phyloP scores from a whole-genome alignment of 1,139 yeast species.

The Taphrina wiesneri region DNA sequence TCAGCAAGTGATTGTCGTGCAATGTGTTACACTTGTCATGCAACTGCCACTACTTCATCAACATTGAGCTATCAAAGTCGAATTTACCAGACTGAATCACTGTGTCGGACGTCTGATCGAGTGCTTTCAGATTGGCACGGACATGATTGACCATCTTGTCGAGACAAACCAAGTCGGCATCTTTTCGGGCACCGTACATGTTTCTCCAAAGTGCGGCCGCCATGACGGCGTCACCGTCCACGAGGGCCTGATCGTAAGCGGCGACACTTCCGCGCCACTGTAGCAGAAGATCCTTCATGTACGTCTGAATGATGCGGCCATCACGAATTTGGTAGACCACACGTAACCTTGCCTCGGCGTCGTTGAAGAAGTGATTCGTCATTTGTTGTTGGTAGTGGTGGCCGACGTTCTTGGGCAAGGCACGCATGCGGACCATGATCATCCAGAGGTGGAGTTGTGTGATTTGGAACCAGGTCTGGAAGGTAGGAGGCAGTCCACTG shows the following conservation, averaged over 20 bases:
- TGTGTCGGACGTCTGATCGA: slow-evolving; percentile 80
- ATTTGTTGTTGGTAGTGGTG: slow-evolving; percentile 87
- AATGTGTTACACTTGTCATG: too few species aligned
- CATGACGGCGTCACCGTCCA: slow-evolving; percentile 72
- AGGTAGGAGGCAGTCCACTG: slow-evolving; percentile 71
- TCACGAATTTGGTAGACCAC: slow-evolving; percentile 80
- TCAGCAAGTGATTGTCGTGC: too few species aligned
- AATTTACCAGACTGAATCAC: slow-evolving; percentile 81
- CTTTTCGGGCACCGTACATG: slow-evolving; percentile 79
- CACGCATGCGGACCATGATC: slow-evolving; percentile 89
- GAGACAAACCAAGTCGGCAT: slow-evolving; percentile 76
- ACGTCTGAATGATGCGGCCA: slow-evolving; percentile 80
- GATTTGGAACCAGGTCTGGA: slow-evolving; percentile 93
- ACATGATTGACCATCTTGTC: slow-evolving; percentile 87
- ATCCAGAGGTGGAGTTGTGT: slow-evolving; percentile 92
- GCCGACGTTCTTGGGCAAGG: slow-evolving; percentile 87
- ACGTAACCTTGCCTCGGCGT: slow-evolving; percentile 80
- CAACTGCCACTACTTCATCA: not conserved
- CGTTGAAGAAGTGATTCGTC: slow-evolving; percentile 83
- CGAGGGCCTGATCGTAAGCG: slow-evolving; percentile 90
- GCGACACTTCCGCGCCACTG: slow-evolving; percentile 87
- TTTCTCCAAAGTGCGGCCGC: slow-evolving; percentile 84
- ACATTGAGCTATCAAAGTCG: slow-evolving; percentile 51
- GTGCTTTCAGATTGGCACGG: slow-evolving; percentile 81
- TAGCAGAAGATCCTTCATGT: slow-evolving; percentile 83